These are phyloP conservation scores for Balakata baccata DNA, from an alignment of 345 rosid genomes.

Conservation along the genomic window DNA sequence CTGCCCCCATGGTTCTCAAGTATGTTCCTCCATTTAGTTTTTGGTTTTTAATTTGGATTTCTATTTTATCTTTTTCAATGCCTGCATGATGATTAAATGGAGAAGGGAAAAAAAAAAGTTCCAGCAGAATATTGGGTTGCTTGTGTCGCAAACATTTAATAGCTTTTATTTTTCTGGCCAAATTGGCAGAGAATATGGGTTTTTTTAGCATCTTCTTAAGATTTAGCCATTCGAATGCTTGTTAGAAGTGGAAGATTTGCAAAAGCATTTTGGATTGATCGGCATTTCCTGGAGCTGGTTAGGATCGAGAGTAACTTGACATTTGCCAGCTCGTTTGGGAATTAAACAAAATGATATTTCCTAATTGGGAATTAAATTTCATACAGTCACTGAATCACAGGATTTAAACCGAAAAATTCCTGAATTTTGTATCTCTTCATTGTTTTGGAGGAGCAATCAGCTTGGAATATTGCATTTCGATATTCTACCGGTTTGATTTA, in stretches of 20 bases:
- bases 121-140: background rate
- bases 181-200: background rate
- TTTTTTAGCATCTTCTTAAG: background rate
- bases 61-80: background rate
- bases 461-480: too few species aligned
- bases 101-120: background rate
- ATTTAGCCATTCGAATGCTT: background rate
- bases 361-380: too few species aligned
- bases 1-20: constrained; percentile 23
- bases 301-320: background rate
- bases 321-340: too few species aligned
- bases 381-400: too few species aligned
- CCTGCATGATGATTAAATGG: background rate
- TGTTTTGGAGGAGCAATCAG: too few species aligned
- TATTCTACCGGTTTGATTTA: too few species aligned
- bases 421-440: too few species aligned
- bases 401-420: too few species aligned
- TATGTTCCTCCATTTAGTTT: background rate
- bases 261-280: background rate
- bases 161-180: background rate
- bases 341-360: too few species aligned
- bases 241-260: too few species aligned
- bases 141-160: background rate
- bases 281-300: background rate
- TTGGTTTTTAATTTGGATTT: background rate